Evolutionary conservation across 176 grass and related monocot genomes (phyloP).

Genomic region (Eragrostis nindensis): DNA sequence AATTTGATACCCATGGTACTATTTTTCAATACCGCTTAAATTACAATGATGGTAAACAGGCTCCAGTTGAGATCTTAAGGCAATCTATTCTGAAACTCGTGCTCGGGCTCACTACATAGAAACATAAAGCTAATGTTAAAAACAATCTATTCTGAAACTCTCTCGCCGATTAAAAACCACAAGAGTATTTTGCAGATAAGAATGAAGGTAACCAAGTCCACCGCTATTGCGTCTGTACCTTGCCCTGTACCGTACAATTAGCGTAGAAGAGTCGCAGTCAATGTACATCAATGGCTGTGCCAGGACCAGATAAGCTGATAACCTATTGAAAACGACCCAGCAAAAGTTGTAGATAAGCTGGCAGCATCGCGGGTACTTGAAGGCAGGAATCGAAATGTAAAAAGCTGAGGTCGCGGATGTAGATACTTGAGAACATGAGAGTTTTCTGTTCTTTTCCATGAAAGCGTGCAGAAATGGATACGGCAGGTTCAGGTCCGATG

Average conservation of each 20-base stretch:
- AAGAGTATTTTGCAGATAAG: no score
- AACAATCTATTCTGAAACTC: no score
- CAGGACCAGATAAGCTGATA: neutral
- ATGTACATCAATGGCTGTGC: neutral
- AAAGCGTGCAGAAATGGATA: neutral
- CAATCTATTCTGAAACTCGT: no score
- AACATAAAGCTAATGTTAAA: no score
- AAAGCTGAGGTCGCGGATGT: neutral
- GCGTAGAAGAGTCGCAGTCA: neutral
- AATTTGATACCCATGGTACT: no score
- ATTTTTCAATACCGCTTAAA: no score
- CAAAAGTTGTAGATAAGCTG: neutral
- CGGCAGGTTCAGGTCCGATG: neutral
- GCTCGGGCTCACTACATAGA: no score
- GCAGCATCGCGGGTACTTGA: neutral
- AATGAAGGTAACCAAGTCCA: neutral
- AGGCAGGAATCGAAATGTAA: conserved; percentile 5
- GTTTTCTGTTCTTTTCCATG: neutral
- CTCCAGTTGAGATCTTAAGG: no score
- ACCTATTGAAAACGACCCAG: neutral
- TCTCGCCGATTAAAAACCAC: no score
- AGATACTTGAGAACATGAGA: no score
- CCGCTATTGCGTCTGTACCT: neutral
- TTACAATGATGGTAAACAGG: no score
- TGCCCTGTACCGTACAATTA: neutral